phyloP scores from a whole-genome alignment of 1,284 basidiomycete species.

The Moniliophthora roreri region DNA sequence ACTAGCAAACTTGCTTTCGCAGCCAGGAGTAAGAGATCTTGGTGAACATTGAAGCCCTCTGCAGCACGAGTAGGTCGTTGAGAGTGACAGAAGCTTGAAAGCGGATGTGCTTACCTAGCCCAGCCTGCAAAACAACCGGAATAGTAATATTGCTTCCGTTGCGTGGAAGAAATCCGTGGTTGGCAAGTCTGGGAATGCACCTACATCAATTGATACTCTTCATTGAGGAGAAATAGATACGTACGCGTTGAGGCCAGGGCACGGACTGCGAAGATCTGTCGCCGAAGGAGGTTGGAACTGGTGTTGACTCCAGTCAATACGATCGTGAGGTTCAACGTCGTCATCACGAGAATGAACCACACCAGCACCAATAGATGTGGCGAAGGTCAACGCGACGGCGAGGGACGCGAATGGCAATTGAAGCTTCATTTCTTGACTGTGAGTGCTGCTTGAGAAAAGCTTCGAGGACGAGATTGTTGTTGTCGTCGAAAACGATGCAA shows the following conservation, averaged over 20 bases:
- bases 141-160: constrained; percentile 7
- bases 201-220: too few relatives aligned
- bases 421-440: too few relatives aligned
- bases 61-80: constrained; percentile 19
- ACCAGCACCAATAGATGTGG: too few relatives aligned
- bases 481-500: too few relatives aligned
- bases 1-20: constrained; percentile 16
- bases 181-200: neutral
- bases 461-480: too few relatives aligned
- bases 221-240: neutral
- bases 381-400: too few relatives aligned
- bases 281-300: neutral
- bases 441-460: too few relatives aligned
- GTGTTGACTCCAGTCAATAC: constrained; percentile 7
- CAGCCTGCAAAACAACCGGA: neutral
- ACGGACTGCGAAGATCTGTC: constrained; percentile 4
- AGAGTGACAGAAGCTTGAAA: neutral
- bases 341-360: too few relatives aligned
- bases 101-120: neutral
- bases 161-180: constrained; percentile 12
- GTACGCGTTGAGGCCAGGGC: constrained; percentile 9
- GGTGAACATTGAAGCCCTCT: constrained; percentile 18
- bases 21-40: constrained; percentile 8
- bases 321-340: neutral
- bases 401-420: too few relatives aligned